A percentile compares a stretch with the other conserved stretches of the same genome.
Conservation (phyloP, 192 early-diverging fungal species). For the Entomortierella chlamydospora region DNA sequence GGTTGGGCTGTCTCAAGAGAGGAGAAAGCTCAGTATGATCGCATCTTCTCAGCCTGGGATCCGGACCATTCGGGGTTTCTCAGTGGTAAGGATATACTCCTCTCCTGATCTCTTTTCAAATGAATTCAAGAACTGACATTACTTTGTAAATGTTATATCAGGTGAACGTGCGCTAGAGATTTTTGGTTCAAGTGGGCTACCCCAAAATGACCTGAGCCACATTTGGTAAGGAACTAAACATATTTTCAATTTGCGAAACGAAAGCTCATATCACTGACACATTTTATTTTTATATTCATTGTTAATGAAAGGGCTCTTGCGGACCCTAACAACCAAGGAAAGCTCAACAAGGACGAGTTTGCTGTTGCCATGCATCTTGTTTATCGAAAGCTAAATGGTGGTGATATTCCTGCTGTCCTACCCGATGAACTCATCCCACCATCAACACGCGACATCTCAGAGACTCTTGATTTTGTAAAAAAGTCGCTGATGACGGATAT, state of each 20-base stretch:
- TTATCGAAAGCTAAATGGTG: constrained; percentile 86
- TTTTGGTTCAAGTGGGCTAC: constrained; percentile 78
- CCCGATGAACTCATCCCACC: constrained; percentile 91
- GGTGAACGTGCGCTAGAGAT: constrained; percentile 76
- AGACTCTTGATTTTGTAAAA: constrained; percentile 72
- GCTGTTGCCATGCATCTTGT: constrained; percentile 97
- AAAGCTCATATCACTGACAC: no score
- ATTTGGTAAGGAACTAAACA: constrained; percentile 69
- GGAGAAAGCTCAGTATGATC: constrained; percentile 67
- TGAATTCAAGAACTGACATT: neutral
- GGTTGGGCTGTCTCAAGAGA: constrained; percentile 68
- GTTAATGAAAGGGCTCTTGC: constrained; percentile 70
- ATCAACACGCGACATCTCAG: constrained; percentile 83
- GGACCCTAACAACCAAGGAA: constrained; percentile 85
- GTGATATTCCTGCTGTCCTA: constrained; percentile 80
- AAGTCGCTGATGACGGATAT: constrained; percentile 71
- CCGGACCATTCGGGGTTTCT: constrained; percentile 72
- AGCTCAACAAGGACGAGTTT: constrained; percentile 95
- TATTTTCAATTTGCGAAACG: no score
- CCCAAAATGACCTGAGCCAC: constrained; percentile 75
- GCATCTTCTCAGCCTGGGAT: constrained; percentile 84
- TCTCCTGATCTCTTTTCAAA: neutral
- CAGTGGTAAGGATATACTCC: constrained; percentile 56
- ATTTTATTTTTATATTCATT: constrained; percentile 12
- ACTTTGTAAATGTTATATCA: constrained; percentile 10